phyloP scores from a whole-genome alignment of 352 stramenopile genomes.

The Pythium phragmitis region DNA sequence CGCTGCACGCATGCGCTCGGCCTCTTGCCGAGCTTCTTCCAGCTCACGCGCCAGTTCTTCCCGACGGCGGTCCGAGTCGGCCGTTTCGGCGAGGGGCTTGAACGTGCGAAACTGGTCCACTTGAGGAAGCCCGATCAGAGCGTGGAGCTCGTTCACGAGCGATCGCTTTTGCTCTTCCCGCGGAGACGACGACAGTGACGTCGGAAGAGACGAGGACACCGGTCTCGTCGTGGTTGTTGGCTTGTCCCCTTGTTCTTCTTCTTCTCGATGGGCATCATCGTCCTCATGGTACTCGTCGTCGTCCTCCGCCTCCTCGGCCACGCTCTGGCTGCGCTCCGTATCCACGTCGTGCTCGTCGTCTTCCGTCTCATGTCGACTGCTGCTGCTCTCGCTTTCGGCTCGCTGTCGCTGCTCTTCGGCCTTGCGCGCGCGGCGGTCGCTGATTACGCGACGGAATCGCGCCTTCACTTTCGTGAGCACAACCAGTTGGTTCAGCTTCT shows the following conservation, averaged over 20 bases:
- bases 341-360: constrained; percentile 9
- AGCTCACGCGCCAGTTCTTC: constrained; percentile 54
- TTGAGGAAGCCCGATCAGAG: constrained; percentile 64
- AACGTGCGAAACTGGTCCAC: constrained; percentile 71
- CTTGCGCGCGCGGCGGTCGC: constrained; percentile 49
- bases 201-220: constrained; percentile 14
- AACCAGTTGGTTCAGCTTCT: constrained; percentile 63
- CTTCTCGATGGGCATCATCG: background rate
- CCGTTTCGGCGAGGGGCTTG: constrained; percentile 55
- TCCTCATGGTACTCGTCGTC: constrained; percentile 14
- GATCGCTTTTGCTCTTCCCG: constrained; percentile 55
- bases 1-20: constrained; percentile 51
- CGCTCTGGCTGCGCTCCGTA: background rate
- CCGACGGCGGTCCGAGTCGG: constrained; percentile 41
- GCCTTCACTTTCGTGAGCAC: constrained; percentile 53
- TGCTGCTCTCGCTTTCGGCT: constrained; percentile 2
- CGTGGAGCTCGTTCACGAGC: constrained; percentile 81
- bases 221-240: background rate
- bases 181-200: constrained; percentile 31
- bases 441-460: constrained; percentile 50
- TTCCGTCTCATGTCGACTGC: background rate
- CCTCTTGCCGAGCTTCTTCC: constrained; percentile 52
- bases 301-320: background rate
- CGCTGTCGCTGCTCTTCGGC: constrained; percentile 23
- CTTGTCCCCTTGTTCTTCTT: background rate